Evolutionary conservation across 1,284 basidiomycete species (phyloP), one percentile per base, ranked within the genome.

Genomic region (Porphyrellus sp.): DNA sequence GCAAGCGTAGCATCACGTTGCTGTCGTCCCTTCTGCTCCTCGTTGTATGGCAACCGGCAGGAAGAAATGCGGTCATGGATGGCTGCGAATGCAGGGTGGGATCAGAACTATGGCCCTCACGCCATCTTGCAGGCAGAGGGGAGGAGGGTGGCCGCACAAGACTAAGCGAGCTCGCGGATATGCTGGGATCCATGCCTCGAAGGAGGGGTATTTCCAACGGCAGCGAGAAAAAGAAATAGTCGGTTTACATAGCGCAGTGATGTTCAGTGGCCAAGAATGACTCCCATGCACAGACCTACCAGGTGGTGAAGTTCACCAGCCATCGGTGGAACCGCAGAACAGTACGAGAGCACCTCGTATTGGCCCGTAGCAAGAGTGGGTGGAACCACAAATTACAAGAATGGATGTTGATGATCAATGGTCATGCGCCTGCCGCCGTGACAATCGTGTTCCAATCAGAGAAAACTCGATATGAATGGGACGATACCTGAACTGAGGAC

Each of bases 91-190:
- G 28, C 59, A 53, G 49, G 58, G 47, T 66, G 55, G 53, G 47
- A 67, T 62, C 65, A 63, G 23, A 55, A 48, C 45, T 46, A 54
- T 52, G 28, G 46, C 46, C 46, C 46, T 45, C 63, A 63, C 55
- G 57, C 67, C 57, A 63, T 58, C 67, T 55, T 64, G 67, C 63
- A 65, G 64, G 63, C 51, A 61, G 33, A 63, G 53, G 59, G 67
- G 53, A 61, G 62, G 67, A 56, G 5, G 54, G 47, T 57, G 49
- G 37, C 67, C 62, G 63, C 67, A 60, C 59, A 53, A 40, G 21
- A 42, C 53, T 67, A 69, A 67, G 63, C 67, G 64, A 65, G 60
- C 57, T 53, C 52, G 59, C 33, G 53, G 44, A 50, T 63, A 30
- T 58, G 59, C 48, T 48, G 59, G 49, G 42, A 38, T 55, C 47